A percentile compares a stretch with the other conserved stretches of the same genome.
phyloP scores from a whole-genome alignment of 768 basidiomycete species.

The Lactifluus hygrophoroides region DNA sequence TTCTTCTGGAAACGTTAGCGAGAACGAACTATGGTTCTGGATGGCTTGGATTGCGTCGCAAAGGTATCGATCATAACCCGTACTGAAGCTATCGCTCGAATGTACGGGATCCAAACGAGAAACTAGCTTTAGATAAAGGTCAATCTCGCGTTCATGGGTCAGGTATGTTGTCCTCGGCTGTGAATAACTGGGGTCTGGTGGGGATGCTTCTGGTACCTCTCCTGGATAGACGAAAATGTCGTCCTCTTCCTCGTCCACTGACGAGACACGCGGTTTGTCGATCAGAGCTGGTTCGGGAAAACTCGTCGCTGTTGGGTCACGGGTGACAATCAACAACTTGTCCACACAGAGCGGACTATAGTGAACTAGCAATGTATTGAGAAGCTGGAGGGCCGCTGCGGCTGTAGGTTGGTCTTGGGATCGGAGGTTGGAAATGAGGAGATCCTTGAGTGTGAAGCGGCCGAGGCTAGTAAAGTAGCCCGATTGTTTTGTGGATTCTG shows the following conservation, averaged over 20 bases:
- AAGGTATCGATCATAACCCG: slow-evolving; percentile 78
- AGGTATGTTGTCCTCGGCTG: slow-evolving; percentile 68
- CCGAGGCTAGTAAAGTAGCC: slow-evolving; percentile 84
- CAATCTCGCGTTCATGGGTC: slow-evolving; percentile 82
- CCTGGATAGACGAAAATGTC: slow-evolving; percentile 45
- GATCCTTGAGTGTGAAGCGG: slow-evolving; percentile 86
- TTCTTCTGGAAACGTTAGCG: slow-evolving; percentile 35
- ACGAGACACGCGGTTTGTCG: slow-evolving; percentile 3
- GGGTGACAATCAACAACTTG: slow-evolving; percentile 60
- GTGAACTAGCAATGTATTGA: slow-evolving; percentile 63
- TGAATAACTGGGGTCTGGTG: slow-evolving; percentile 28
- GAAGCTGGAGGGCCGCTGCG: slow-evolving; percentile 71
- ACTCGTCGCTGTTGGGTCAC: slow-evolving; percentile 63
- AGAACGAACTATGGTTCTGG: slow-evolving; percentile 55
- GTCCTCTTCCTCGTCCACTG: slow-evolving; percentile 27
- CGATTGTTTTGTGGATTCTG: slow-evolving; percentile 57
- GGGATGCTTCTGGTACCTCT: slow-evolving; percentile 4
- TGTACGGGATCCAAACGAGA: slow-evolving; percentile 70
- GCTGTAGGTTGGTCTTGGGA: slow-evolving; percentile 57
- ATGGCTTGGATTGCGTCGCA: slow-evolving; percentile 64
- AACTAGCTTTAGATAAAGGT: slow-evolving; percentile 67
- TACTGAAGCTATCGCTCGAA: slow-evolving; percentile 66
- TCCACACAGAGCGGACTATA: slow-evolving; percentile 60
- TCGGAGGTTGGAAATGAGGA: slow-evolving; percentile 69
- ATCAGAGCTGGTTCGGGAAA: slow-evolving; percentile 51